Conservation (phyloP, 1,284 basidiomycete genomes). For the Microbotryum intermedium region DNA sequence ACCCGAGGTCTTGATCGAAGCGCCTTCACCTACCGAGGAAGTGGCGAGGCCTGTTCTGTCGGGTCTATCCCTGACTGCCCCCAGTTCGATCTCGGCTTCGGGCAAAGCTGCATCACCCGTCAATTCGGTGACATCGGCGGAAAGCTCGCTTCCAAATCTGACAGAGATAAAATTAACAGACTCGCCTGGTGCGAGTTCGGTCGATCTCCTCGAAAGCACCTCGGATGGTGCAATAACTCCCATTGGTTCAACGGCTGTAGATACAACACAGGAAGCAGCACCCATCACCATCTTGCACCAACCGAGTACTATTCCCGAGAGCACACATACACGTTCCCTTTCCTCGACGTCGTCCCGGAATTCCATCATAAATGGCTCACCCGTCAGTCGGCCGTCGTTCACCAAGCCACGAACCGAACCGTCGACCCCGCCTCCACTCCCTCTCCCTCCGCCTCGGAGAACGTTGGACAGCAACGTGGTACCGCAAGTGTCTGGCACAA, state of each 20-base stretch:
- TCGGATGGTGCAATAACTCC: too few relatives aligned
- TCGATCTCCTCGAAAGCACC: too few relatives aligned
- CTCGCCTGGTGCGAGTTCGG: too few relatives aligned
- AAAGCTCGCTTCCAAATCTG: too few relatives aligned
- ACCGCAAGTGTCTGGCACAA: background rate
- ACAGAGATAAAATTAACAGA: too few relatives aligned
- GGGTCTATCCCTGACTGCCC: conserved; percentile 6
- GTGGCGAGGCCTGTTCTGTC: background rate
- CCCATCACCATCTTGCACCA: too few relatives aligned
- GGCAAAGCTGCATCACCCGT: background rate
- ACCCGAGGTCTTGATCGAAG: background rate
- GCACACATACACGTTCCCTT: too few relatives aligned
- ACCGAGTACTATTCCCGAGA: too few relatives aligned
- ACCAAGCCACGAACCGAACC: conserved; percentile 5
- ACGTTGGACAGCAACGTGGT: background rate
- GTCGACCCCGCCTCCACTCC: background rate
- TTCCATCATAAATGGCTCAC: background rate
- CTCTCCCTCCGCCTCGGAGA: conserved; percentile 14
- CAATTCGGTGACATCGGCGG: too few relatives aligned
- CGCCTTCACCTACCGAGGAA: background rate
- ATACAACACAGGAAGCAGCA: too few relatives aligned
- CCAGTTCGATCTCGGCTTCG: background rate
- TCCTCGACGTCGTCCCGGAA: too few relatives aligned
- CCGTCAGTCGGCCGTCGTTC: conserved; percentile 1
- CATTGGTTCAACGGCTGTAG: too few relatives aligned